These are phyloP conservation scores for Fusarium sublunatum DNA, from an alignment of 2,329 filamentous ascomycete species.

Conservation along the genomic window DNA sequence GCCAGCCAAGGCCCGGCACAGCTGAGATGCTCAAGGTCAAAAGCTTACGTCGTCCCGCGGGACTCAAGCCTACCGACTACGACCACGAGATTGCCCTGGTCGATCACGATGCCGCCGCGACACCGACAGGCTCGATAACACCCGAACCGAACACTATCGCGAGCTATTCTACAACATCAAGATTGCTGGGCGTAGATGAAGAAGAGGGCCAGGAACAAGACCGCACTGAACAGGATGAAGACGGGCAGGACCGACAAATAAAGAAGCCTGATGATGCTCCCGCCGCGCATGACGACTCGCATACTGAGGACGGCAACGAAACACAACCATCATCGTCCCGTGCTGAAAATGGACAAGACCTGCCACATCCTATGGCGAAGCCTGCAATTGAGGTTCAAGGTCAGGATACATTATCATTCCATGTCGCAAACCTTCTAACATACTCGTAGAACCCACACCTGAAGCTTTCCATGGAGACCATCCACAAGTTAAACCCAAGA, in stretches of 20 bases:
- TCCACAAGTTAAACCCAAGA: conserved; percentile 52
- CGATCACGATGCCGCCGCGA: conserved; percentile 60
- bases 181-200: conserved; percentile 37
- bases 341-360: conserved; percentile 12
- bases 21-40: conserved; percentile 52
- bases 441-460: conserved; percentile 47
- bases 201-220: conserved; percentile 23
- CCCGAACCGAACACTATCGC: conserved; percentile 35
- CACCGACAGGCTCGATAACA: conserved; percentile 34
- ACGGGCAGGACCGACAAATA: conserved; percentile 15
- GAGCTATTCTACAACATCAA: conserved; percentile 43
- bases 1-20: conserved; percentile 20
- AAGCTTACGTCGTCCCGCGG: conserved; percentile 66
- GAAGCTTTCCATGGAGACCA: conserved; percentile 38
- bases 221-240: conserved; percentile 5
- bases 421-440: conserved; percentile 18
- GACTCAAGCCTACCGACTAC: conserved; percentile 70
- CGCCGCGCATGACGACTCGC: conserved; percentile 22
- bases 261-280: conserved; percentile 19
- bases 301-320: conserved; percentile 25
- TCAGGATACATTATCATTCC: conserved; percentile 16
- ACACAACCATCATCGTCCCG: conserved; percentile 8
- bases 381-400: conserved; percentile 53
- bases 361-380: conserved; percentile 39
- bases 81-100: conserved; percentile 78